A percentile compares a stretch with the other conserved stretches of the same genome.
These are phyloP conservation scores for Rhodomyrtus tomentosa DNA, from an alignment of 345 rosid genomes.

Conservation along the genomic window DNA sequence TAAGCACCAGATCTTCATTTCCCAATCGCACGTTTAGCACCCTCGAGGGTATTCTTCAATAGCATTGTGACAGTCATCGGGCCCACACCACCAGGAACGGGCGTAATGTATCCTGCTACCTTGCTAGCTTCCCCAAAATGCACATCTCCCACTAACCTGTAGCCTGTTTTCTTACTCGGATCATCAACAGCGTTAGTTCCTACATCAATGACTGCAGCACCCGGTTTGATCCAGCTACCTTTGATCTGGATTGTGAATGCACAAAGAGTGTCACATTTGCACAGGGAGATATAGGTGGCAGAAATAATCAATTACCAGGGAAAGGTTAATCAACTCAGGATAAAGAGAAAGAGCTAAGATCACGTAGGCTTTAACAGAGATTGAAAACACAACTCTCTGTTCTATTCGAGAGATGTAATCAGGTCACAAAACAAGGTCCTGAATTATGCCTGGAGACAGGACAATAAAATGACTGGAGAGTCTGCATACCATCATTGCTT, in stretches of 20 bases:
- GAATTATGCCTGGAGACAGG: neutral
- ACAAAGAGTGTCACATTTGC: neutral
- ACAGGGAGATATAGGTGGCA: neutral
- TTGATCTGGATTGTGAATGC: constrained; percentile 37
- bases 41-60: constrained; percentile 69
- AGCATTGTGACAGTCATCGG: constrained; percentile 98
- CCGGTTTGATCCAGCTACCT: constrained; percentile 90
- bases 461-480: neutral
- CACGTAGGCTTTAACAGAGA: neutral
- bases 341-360: neutral
- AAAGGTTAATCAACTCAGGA: neutral
- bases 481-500: constrained; percentile 58
- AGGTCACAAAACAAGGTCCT: neutral
- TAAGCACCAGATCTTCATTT: constrained; percentile 7
- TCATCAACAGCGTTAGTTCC: constrained; percentile 80
- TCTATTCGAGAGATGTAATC: neutral
- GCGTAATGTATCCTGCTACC: constrained; percentile 77
- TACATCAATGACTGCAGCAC: constrained; percentile 93
- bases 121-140: constrained; percentile 65
- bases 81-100: constrained; percentile 96
- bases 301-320: neutral
- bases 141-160: constrained; percentile 91
- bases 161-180: constrained; percentile 64
- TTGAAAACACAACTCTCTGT: neutral
- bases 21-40: constrained; percentile 58